Conservation (phyloP, 345 rosid species). For the Eucalyptus sp. region DNA sequence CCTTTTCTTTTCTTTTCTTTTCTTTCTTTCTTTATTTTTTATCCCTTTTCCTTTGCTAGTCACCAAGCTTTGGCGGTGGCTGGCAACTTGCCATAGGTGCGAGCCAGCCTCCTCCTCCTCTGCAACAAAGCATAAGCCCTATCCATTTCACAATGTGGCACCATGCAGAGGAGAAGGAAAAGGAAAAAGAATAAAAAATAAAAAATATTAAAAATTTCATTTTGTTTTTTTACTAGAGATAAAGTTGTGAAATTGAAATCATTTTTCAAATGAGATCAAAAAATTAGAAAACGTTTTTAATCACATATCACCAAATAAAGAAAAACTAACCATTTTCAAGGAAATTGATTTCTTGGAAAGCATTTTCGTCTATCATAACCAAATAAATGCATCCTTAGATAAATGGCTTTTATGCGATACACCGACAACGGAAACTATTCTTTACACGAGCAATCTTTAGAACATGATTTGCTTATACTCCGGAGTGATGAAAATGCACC, state of each 20-base stretch:
- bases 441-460: background rate
- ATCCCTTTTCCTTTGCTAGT: background rate
- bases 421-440: background rate
- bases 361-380: no score
- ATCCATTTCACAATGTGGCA: background rate
- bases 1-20: no score
- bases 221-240: background rate
- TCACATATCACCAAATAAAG: background rate
- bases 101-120: background rate
- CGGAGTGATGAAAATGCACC: background rate
- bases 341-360: no score
- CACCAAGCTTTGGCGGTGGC: background rate
- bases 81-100: background rate
- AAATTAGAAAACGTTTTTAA: rapidly evolving
- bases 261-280: no score
- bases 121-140: background rate
- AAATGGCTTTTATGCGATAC: background rate
- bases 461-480: background rate
- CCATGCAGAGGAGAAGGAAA: background rate
- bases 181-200: no score
- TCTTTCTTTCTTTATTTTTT: no score
- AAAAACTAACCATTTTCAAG: background rate
- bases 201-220: no score
- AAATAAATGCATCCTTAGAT: background rate
- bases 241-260: no score